Evolutionary conservation across 805 yeast genomes (phyloP), one percentile per base, ranked within the genome.

Genomic region (Starmerella riodocensis): DNA sequence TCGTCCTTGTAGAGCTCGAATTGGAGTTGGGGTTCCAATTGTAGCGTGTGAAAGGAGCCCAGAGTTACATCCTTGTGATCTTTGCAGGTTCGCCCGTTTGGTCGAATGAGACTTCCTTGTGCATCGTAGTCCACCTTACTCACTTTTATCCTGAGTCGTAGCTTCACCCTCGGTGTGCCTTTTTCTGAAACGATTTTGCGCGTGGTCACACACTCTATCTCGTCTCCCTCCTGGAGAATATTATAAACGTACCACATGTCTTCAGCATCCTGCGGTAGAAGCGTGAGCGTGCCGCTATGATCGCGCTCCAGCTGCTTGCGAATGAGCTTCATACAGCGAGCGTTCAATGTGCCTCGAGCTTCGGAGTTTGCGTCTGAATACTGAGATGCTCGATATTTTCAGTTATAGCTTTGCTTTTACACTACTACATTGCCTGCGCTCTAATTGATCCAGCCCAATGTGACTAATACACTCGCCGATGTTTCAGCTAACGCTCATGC

Each of bases 221-320:
- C 76, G 60, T 91, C 97, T 17, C 78, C 80, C 40, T 72, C 71
- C 36, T 75, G 77, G 3, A 91, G 66, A 20, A 91, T 63, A 53
- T 88, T 91, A 63, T 84, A 84, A 4, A 83, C 55, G 20, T 80
- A 76, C 84, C 95, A 91, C 45, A 91, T 65, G 57, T 88, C 98
- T 51, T 88, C 96, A 34, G 79, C 73, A 52, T 91, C 97, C 53
- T 86, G 80, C 0, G 96, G 86, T 3, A 74, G 62, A 17, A 88
- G 57, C 0, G 80, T 67, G 17, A 83, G 66, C 2, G 68, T 60
- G 5, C 88, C 93, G 41, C 78, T 68, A 36, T 68, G 63, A 47
- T 77, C 83, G 47, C 70, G 74, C 38, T 69, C 73, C 27, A 74
- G 57, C 14, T 58, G 52, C 42, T 71, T 69, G 5, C 66, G 57